Percentiles rank a stretch among this genome's conserved stretches.
Conservation (phyloP, 2,329 filamentous ascomycete species). For the Bipolaris zeicola region DNA sequence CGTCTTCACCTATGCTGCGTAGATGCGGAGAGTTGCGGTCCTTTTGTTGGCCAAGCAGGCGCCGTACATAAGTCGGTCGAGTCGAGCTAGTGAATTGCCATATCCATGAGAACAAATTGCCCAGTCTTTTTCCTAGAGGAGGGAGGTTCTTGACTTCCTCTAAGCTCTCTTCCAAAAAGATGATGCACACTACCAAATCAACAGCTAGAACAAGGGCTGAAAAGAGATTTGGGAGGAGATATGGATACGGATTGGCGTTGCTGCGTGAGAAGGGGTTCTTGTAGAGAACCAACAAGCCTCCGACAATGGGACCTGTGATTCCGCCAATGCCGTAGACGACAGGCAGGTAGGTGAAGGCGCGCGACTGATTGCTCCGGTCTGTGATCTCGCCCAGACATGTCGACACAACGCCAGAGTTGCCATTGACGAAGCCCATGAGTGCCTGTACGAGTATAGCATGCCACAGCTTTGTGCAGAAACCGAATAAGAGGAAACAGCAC, state of each 20-base stretch:
- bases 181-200: conserved; percentile 73
- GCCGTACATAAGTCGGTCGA: conserved; percentile 64
- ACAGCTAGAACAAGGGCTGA: conserved; percentile 73
- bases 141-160: conserved; percentile 68
- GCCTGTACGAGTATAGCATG: conserved; percentile 86
- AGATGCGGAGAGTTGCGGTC: conserved; percentile 39
- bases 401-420: conserved; percentile 91
- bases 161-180: conserved; percentile 87
- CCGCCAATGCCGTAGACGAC: conserved; percentile 95
- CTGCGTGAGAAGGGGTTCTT: conserved; percentile 61
- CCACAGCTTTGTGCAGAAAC: conserved; percentile 80
- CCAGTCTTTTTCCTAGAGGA: conserved; percentile 63
- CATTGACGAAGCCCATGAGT: conserved; percentile 91
- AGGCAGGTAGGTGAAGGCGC: conserved; percentile 90
- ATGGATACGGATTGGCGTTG: conserved; percentile 71
- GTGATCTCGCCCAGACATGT: conserved; percentile 95
- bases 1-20: conserved; percentile 36
- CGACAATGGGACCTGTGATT: conserved; percentile 90
- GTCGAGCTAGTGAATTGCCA: conserved; percentile 70
- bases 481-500: conserved; percentile 81
- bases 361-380: conserved; percentile 90
- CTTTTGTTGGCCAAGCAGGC: conserved; percentile 37
- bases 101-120: conserved; percentile 67
- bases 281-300: conserved; percentile 77
- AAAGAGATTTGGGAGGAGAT: conserved; percentile 81